Conservation (phyloP, 2,329 filamentous ascomycete genomes). For the Fusarium euwallaceae region DNA sequence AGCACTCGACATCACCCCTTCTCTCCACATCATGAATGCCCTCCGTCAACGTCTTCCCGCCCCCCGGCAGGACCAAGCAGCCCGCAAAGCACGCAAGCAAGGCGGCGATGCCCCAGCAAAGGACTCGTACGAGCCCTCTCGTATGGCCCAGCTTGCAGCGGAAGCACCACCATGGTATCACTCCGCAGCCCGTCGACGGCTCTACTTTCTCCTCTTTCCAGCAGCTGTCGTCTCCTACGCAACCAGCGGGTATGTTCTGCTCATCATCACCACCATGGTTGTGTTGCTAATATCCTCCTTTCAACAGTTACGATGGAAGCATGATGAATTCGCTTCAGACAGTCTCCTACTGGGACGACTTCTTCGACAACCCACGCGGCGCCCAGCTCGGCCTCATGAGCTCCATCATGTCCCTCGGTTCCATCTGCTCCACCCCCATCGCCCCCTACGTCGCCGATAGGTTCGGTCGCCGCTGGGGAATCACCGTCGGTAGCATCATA, state of each 20-base stretch:
- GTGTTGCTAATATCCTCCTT: background rate
- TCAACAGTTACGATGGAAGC: slow-evolving; percentile 57
- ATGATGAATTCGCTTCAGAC: slow-evolving; percentile 65
- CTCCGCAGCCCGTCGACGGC: slow-evolving; percentile 45
- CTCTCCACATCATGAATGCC: slow-evolving; percentile 31
- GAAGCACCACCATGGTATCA: slow-evolving; percentile 49
- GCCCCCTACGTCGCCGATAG: slow-evolving; percentile 50
- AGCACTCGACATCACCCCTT: background rate
- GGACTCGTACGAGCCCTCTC: slow-evolving; percentile 41
- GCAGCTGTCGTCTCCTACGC: slow-evolving; percentile 53
- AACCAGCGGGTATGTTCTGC: slow-evolving; percentile 55
- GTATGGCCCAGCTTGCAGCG: slow-evolving; percentile 46
- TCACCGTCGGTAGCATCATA: slow-evolving; percentile 49
- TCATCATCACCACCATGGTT: background rate
- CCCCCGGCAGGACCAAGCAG: slow-evolving; percentile 41
- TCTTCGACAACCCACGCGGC: slow-evolving; percentile 52
- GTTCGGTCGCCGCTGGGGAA: slow-evolving; percentile 49
- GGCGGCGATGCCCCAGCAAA: slow-evolving; percentile 21
- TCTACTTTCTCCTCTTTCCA: slow-evolving; percentile 52
- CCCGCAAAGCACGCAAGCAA: slow-evolving; percentile 34
- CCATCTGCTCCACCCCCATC: slow-evolving; percentile 53
- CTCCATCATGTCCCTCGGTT: slow-evolving; percentile 63
- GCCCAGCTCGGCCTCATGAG: slow-evolving; percentile 50
- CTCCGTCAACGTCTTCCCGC: slow-evolving; percentile 45
- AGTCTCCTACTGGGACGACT: slow-evolving; percentile 57